Conservation (phyloP, 768 basidiomycete species). For the Royoungia palumana region DNA sequence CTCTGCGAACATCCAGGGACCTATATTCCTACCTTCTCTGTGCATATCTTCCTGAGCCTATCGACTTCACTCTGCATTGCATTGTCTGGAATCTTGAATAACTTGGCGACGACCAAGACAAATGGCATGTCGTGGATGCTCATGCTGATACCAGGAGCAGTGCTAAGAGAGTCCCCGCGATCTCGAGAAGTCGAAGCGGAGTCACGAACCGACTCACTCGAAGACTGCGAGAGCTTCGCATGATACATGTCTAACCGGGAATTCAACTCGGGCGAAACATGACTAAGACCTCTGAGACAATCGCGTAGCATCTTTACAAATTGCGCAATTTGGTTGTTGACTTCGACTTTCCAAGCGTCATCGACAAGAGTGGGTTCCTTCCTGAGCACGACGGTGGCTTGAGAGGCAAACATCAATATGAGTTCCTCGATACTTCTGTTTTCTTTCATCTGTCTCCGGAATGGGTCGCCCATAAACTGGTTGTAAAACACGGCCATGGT, state of each 20-base stretch:
- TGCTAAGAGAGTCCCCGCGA: conserved; percentile 46
- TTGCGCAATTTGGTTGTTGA: conserved; percentile 87
- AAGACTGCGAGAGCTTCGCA: conserved; percentile 65
- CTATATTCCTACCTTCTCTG: conserved; percentile 58
- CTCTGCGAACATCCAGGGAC: neutral
- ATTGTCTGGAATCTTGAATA: conserved; percentile 73
- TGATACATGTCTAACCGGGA: conserved; percentile 82
- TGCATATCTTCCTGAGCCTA: conserved; percentile 57
- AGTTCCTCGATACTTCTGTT: conserved; percentile 97
- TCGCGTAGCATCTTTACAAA: conserved; percentile 88
- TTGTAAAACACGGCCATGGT: conserved; percentile 93
- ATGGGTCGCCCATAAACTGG: conserved; percentile 79
- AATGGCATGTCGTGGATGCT: conserved; percentile 75
- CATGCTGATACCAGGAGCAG: conserved; percentile 36
- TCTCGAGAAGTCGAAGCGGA: conserved; percentile 57
- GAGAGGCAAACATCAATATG: conserved; percentile 92
- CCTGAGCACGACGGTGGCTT: conserved; percentile 81
- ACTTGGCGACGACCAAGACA: conserved; percentile 59
- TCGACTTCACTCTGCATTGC: conserved; percentile 75
- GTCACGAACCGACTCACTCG: conserved; percentile 66
- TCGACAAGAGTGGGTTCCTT: conserved; percentile 82
- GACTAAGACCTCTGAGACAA: conserved; percentile 65
- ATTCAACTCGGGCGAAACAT: conserved; percentile 81
- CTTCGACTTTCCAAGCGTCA: conserved; percentile 90
- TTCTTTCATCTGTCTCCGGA: conserved; percentile 90